phyloP scores from a whole-genome alignment of 768 basidiomycete species.

The Tricholoma sp. region DNA sequence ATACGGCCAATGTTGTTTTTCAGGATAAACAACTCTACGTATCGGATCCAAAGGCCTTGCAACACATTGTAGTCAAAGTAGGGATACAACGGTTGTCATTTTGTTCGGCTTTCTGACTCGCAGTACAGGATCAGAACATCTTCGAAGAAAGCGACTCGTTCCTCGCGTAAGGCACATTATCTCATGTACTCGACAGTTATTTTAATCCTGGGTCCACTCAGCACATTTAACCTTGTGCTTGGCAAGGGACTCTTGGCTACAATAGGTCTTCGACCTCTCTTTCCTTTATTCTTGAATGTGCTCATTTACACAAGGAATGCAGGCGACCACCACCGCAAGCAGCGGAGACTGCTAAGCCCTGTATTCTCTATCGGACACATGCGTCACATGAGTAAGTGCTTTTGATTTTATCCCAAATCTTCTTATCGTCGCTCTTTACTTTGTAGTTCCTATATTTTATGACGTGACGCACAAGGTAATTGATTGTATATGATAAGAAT shows the following conservation, averaged over 20 bases:
- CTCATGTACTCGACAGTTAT: not conserved
- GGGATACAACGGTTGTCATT: slow-evolving; percentile 5
- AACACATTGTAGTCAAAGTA: slow-evolving; percentile 32
- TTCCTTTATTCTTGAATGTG: too few relatives aligned
- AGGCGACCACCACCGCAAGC: slow-evolving; percentile 18
- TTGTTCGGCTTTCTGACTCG: not conserved
- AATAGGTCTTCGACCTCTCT: not conserved
- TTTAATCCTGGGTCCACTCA: not conserved
- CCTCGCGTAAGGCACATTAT: slow-evolving; percentile 20
- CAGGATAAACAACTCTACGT: slow-evolving; percentile 24
- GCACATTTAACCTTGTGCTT: not conserved
- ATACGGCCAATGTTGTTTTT: not conserved
- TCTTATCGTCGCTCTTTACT: not conserved
- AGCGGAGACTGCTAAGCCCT: slow-evolving; percentile 33
- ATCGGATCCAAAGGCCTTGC: slow-evolving; percentile 31
- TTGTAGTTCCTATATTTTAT: slow-evolving; percentile 13
- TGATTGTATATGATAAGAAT: not conserved
- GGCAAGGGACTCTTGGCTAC: slow-evolving; percentile 4
- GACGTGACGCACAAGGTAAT: slow-evolving; percentile 14
- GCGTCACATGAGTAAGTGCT: slow-evolving; percentile 18
- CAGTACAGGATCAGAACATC: slow-evolving; percentile 15
- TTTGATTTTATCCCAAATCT: not conserved
- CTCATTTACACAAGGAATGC: not conserved
- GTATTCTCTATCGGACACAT: slow-evolving; percentile 32
- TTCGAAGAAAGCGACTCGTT: slow-evolving; percentile 33